These are phyloP conservation scores for Sugiyamaella lignohabitans DNA, from an alignment of 805 yeast genomes.

Conservation along the genomic window DNA sequence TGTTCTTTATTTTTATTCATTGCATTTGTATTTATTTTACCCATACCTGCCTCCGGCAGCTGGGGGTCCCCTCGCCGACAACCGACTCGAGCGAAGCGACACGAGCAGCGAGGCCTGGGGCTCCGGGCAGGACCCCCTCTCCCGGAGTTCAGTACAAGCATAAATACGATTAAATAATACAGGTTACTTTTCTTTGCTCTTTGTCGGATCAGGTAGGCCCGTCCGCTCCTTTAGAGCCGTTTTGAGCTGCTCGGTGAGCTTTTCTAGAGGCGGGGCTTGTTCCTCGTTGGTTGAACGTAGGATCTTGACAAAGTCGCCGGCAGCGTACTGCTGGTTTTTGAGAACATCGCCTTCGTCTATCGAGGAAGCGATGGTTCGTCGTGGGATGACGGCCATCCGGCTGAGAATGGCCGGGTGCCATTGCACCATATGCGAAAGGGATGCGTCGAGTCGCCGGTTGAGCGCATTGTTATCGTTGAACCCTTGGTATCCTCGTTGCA, in stretches of 20 bases:
- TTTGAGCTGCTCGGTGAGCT: neutral
- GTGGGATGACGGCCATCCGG: slow-evolving; percentile 66
- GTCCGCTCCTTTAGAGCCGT: neutral
- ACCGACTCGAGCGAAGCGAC: no score
- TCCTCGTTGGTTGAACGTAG: slow-evolving; percentile 15
- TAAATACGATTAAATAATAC: neutral
- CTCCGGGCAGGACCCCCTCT: no score
- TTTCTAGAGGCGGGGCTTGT: neutral
- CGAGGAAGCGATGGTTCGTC: slow-evolving; percentile 43
- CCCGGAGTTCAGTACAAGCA: neutral
- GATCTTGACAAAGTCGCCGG: slow-evolving; percentile 26
- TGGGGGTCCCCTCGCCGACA: no score
- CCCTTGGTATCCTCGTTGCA: slow-evolving; percentile 57
- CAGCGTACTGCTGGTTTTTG: slow-evolving; percentile 18
- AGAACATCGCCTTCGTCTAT: slow-evolving; percentile 27
- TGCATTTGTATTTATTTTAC: slow-evolving; percentile 1
- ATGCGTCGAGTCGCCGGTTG: slow-evolving; percentile 42
- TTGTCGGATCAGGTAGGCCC: neutral
- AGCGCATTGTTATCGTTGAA: slow-evolving; percentile 44
- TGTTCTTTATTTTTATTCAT: neutral
- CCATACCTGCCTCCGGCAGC: neutral
- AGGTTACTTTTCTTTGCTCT: neutral
- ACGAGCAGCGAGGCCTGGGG: no score
- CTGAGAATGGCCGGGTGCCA: slow-evolving; percentile 88
- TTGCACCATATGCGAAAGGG: slow-evolving; percentile 77